Percentiles rank a stretch among this genome's conserved stretches.
These are phyloP conservation scores for Solanum chilense DNA, from an alignment of 257 asterid genomes.

Conservation along the genomic window DNA sequence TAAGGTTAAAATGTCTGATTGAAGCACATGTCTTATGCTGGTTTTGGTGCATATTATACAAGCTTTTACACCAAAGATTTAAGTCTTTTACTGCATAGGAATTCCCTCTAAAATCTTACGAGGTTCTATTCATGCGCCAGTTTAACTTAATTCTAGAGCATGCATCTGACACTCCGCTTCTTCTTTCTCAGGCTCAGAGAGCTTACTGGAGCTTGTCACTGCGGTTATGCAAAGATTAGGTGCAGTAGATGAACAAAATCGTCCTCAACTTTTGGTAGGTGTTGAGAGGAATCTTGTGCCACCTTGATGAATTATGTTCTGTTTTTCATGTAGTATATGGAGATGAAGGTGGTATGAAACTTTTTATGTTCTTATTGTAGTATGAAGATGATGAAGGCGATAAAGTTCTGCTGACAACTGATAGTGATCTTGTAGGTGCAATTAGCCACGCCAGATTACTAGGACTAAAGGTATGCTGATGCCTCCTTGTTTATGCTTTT, in stretches of 20 bases:
- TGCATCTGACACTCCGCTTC: neutral
- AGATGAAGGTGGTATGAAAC: neutral
- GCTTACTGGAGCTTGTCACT: slow-evolving; percentile 65
- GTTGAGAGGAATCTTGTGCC: neutral
- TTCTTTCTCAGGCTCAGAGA: slow-evolving; percentile 52
- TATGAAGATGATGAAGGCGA: slow-evolving; percentile 98
- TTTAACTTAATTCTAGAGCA: neutral
- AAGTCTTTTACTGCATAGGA: neutral
- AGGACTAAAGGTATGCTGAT: slow-evolving; percentile 51
- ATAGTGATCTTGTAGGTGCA: slow-evolving; percentile 79
- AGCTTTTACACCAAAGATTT: neutral
- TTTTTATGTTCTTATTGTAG: slow-evolving; percentile 20
- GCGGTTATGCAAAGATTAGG: slow-evolving; percentile 72
- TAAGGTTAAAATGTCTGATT: neutral
- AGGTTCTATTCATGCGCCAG: neutral
- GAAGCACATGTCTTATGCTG: neutral
- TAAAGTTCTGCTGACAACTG: slow-evolving; percentile 72
- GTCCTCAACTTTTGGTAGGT: slow-evolving; percentile 79
- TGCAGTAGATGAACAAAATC: slow-evolving; percentile 19
- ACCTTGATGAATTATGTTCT: neutral
- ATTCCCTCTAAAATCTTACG: neutral
- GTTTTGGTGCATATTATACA: neutral
- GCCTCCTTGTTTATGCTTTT: neutral
- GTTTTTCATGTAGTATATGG: neutral
- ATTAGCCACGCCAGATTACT: slow-evolving; percentile 53